These are phyloP conservation scores for Chlorencoelia australis DNA, from an alignment of 2,329 filamentous ascomycete species.

Conservation along the genomic window DNA sequence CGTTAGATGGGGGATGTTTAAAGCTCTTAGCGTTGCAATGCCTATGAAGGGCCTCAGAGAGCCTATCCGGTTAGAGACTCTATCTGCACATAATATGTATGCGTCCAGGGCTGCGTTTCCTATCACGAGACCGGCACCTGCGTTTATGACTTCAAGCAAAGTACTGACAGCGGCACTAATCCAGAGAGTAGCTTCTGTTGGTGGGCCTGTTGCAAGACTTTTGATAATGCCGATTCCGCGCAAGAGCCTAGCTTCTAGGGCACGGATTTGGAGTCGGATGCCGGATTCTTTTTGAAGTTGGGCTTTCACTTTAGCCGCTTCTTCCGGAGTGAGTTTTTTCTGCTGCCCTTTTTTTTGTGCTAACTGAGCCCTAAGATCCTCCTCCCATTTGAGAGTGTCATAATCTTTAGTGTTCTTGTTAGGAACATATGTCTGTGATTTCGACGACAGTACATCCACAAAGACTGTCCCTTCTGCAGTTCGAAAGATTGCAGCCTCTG, in stretches of 20 bases:
- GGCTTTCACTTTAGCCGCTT: constrained; percentile 80
- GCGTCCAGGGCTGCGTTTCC: constrained; percentile 69
- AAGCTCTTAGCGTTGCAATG: constrained; percentile 71
- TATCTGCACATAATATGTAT: constrained; percentile 71
- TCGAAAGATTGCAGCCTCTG: constrained; percentile 86
- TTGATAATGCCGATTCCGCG: constrained; percentile 81
- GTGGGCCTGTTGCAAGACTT: constrained; percentile 73
- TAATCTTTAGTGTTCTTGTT: constrained; percentile 94
- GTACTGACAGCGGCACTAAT: constrained; percentile 71
- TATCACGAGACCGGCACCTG: constrained; percentile 71
- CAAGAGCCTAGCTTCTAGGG: constrained; percentile 59
- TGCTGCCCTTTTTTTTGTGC: constrained; percentile 88
- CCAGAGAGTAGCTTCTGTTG: constrained; percentile 83
- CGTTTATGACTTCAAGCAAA: constrained; percentile 64
- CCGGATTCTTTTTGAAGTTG: constrained; percentile 79
- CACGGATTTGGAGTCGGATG: constrained; percentile 64
- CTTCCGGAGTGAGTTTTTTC: constrained; percentile 84
- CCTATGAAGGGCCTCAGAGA: constrained; percentile 74
- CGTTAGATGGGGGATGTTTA: constrained; percentile 63
- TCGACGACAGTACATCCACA: constrained; percentile 82
- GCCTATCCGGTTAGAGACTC: constrained; percentile 65
- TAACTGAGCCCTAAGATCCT: constrained; percentile 75
- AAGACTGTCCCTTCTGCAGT: constrained; percentile 84
- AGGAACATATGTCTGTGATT: constrained; percentile 56
- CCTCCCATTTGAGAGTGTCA: constrained; percentile 94